Base-by-base conservation (phyloP, 2,329 filamentous ascomycete genomes). In the Anisogramma anomala region DNA sequence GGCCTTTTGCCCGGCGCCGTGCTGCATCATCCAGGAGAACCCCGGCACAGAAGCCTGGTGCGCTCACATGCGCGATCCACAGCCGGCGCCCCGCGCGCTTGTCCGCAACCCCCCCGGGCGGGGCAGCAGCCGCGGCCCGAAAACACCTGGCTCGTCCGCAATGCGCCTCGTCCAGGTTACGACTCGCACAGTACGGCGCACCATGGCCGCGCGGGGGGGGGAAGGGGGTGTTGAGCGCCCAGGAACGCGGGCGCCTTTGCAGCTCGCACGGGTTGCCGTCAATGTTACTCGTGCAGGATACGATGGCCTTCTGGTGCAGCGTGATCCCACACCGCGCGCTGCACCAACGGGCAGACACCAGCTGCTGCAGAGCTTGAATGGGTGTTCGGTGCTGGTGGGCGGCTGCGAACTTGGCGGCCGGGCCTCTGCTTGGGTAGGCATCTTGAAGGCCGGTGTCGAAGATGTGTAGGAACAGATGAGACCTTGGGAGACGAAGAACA, bases 231-330 rank as follows among this genome's bases (percentile, higher is more conserved):
- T 89, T 89, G 48, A 88, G 65, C 7, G 69, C n/a, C 67, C 17
- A 88, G 65, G 20, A 87, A 78, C 1, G 72, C 76, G 3, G 72
- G 60, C 0, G 74, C 76, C 53, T 88, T 88, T n/a, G n/a, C n/a
- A n/a, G n/a, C 58, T 78, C 66, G 64, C 87, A 87, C 0, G 83
- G 83, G 58, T 87, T 86, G 45, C 86, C 79, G 64, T 84, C 79
- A 48, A 83, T 67, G 57, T n/a, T 84, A 85, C 61, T 87, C 77
- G 56, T 88, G 80, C 13, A 74, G 72, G 22, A n/a, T n/a, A n/a
- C n/a, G n/a, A 86, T 80, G 2, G 67, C 61, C 58, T 88, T 87
- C 56, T 87, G 82, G 52, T 78, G 71, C 9, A 88, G 68, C 1
- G 79, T 73, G 46, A 85, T 77, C 79, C 82, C 86, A n/a, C n/a